Conservation (phyloP, 306 rosid species). For the Elaeagnus macrophylla region DNA sequence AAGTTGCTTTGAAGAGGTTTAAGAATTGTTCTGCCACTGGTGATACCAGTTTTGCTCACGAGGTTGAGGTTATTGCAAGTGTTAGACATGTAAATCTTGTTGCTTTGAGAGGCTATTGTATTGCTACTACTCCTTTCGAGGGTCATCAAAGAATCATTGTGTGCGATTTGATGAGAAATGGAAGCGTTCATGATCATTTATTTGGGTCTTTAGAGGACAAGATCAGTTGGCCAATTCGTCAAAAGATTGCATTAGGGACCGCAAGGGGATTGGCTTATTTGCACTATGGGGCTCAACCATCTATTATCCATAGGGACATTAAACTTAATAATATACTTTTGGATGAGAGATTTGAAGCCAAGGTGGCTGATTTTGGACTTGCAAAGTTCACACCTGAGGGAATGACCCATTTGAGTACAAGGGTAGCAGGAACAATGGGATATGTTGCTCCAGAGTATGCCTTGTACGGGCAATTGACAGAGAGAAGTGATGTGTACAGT, state of each 20-base stretch:
- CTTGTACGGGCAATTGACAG: conserved; percentile 84
- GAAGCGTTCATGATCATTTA: conserved; percentile 84
- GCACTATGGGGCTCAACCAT: conserved; percentile 92
- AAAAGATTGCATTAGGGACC: conserved; percentile 67
- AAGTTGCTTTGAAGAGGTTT: conserved; percentile 82
- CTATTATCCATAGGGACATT: conserved; percentile 82
- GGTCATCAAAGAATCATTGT: conserved; percentile 96
- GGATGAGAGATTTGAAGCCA: conserved; percentile 71
- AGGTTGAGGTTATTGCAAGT: conserved; percentile 87
- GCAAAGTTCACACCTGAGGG: conserved; percentile 91
- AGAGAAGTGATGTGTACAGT: conserved; percentile 83
- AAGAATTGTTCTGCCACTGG: conserved; percentile 91
- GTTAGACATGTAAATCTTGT: conserved; percentile 88
- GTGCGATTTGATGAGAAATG: conserved; percentile 87
- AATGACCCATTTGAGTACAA: conserved; percentile 85
- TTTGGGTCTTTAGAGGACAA: conserved; percentile 44
- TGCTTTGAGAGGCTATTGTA: conserved; percentile 76
- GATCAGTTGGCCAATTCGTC: conserved; percentile 77
- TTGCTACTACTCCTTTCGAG: conserved; percentile 63
- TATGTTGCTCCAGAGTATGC: conserved; percentile 98
- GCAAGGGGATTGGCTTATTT: conserved; percentile 90
- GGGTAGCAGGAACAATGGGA: conserved; percentile 97
- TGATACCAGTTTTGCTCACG: conserved; percentile 67
- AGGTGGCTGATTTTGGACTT: conserved; percentile 89
- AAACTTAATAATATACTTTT: conserved; percentile 85